Base-by-base conservation (phyloP, 139 green algal genomes). In the Chlorella sp. region DNA sequence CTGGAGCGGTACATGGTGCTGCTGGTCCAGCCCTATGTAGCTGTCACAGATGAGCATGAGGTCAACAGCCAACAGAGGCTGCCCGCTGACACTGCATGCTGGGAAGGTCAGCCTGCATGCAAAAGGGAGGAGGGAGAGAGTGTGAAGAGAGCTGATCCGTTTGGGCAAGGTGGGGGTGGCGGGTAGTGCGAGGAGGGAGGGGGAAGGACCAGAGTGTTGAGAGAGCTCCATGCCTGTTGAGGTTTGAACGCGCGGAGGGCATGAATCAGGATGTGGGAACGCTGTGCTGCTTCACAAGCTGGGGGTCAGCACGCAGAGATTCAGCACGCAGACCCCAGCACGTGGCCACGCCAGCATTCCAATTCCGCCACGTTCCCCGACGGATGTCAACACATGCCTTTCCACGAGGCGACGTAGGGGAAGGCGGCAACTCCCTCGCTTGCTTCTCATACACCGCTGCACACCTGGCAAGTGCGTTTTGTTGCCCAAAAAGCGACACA, bases 11-110 rank as follows among this genome's bases (percentile, higher is more conserved):
- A 94, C 81, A 40, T 26, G 53, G 81, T 90, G 85, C 86, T 95
- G 91, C 94, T 97, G 95, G 77, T 99, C 97, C 36, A 99, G 89
- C 1, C 97, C 97, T 0, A 99, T 36, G 92, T 99, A 99, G 37
- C 90, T 97, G 86, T 99, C 97, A 16, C 94, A 97, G 64, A 99
- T 87, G 5, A 99, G 87, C 85, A 95, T 94, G 26, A 99, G 60
- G 4, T 85, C 88, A 11, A 95, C 88, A 3, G 60, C 81, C 15
- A 53, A 34, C 86, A 95, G 60, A 26, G 86, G 39, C 77, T 42
- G 57, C 21, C 89, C 93, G 28, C 92, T 76, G 28, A 76, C 88
- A 60, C 89, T 89, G 15, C 48, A 32, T 2, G 71, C 86, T 3
- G 88, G 90, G 89, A 94, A 94, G 40, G 61, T 92, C 68, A 94